Percentiles rank a stretch among this genome's conserved stretches.
These are phyloP conservation scores for Exophiala dermatitidis DNA, from an alignment of 2,329 filamentous ascomycete species.

Conservation along the genomic window DNA sequence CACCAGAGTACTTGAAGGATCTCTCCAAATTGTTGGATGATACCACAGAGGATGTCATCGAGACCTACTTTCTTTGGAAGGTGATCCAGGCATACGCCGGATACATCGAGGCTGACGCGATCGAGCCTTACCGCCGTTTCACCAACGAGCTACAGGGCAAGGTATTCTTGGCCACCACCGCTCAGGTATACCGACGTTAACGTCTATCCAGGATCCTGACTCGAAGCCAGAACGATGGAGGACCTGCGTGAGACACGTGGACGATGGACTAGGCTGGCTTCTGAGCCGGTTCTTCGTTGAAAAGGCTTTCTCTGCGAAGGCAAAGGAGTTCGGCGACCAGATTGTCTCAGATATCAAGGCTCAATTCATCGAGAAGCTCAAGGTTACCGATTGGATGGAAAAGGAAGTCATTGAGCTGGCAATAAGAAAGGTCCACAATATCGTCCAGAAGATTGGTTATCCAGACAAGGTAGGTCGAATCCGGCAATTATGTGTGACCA, in stretches of 20 bases:
- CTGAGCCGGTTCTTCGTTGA: slow-evolving; percentile 65
- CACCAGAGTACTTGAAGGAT: slow-evolving; percentile 54
- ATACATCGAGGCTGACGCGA: slow-evolving; percentile 52
- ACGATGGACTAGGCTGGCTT: slow-evolving; percentile 58
- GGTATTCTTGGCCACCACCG: slow-evolving; percentile 14
- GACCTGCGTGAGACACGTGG: slow-evolving; percentile 54
- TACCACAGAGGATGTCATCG: slow-evolving; percentile 50
- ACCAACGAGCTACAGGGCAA: slow-evolving; percentile 55
- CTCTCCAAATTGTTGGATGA: slow-evolving; percentile 50
- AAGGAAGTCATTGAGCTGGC: slow-evolving; percentile 53
- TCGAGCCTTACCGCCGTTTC: slow-evolving; percentile 55
- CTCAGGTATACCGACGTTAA: background rate
- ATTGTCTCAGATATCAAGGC: slow-evolving; percentile 65
- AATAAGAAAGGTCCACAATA: slow-evolving; percentile 59
- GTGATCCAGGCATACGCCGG: slow-evolving; percentile 48
- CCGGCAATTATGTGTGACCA: background rate
- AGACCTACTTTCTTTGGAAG: slow-evolving; percentile 60
- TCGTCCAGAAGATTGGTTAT: slow-evolving; percentile 62
- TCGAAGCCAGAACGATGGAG: slow-evolving; percentile 60
- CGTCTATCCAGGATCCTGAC: slow-evolving; percentile 43
- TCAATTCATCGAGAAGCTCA: slow-evolving; percentile 56
- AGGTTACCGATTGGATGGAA: slow-evolving; percentile 58
- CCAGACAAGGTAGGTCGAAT: slow-evolving; percentile 40
- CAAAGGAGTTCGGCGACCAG: slow-evolving; percentile 59
- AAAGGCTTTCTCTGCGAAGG: slow-evolving; percentile 55